These are phyloP conservation scores for Dictyostelium firmibasis DNA, from an alignment of 78 protist species.

Conservation along the genomic window DNA sequence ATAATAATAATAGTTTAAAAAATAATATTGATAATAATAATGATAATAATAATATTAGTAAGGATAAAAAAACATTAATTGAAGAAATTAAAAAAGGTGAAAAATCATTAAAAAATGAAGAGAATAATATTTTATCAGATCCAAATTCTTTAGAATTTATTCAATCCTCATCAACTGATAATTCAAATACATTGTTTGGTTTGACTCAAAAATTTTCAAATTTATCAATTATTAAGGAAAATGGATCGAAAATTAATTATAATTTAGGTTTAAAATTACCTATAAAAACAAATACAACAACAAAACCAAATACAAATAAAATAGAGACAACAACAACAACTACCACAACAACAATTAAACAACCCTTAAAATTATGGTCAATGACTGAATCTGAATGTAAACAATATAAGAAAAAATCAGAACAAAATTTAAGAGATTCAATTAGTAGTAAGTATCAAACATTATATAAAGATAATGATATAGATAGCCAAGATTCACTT, in stretches of 20 bases:
- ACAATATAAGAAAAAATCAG: constrained; percentile 39
- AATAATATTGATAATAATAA: background rate
- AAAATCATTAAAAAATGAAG: background rate
- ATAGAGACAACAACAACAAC: background rate
- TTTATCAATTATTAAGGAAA: background rate
- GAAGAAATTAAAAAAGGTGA: constrained; percentile 29
- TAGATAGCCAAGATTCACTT: background rate
- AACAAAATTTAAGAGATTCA: constrained; percentile 19
- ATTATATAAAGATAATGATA: background rate
- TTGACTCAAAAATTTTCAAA: background rate
- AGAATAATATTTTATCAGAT: background rate
- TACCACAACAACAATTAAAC: background rate
- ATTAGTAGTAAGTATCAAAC: constrained; percentile 23
- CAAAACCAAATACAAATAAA: background rate
- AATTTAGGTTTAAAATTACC: background rate
- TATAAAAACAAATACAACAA: background rate
- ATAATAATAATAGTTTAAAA: background rate
- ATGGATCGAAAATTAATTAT: constrained; percentile 31
- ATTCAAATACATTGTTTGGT: background rate
- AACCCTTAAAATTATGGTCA: constrained; percentile 31
- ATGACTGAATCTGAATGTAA: constrained; percentile 19
- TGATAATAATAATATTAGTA: background rate
- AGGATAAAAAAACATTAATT: background rate
- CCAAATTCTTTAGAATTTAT: background rate
- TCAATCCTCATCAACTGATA: background rate